These are phyloP conservation scores for Limonium bicolor DNA, from an alignment of 148 eudicot species.

Conservation along the genomic window DNA sequence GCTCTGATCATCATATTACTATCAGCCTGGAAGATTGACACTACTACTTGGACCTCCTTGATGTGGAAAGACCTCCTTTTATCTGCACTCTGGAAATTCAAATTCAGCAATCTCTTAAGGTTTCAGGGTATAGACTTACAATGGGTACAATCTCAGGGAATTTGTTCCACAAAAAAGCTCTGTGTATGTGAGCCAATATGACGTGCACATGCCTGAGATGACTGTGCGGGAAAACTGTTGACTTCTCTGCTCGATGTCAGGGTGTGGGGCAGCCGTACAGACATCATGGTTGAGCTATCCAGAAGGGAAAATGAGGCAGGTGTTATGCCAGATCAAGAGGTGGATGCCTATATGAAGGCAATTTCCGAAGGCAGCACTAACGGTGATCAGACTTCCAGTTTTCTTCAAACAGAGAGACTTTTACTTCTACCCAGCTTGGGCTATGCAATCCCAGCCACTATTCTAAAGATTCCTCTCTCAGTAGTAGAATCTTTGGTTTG, in stretches of 20 bases:
- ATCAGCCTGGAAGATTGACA: constrained; percentile 67
- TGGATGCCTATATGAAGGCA: constrained; percentile 83
- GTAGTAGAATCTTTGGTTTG: constrained; percentile 35
- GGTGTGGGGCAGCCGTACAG: constrained; percentile 70
- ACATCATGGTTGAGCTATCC: constrained; percentile 36
- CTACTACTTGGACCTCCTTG: constrained; percentile 81
- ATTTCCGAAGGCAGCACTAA: constrained; percentile 47
- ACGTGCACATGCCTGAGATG: constrained; percentile 62
- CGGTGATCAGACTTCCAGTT: constrained; percentile 48
- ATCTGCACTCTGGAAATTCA: constrained; percentile 63
- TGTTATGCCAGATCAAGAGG: constrained; percentile 62
- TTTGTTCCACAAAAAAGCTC: constrained; percentile 65
- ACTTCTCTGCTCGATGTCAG: constrained; percentile 70
- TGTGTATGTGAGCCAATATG: constrained; percentile 61
- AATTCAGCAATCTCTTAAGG: constrained; percentile 53
- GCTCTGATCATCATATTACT: no score
- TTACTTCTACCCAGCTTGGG: constrained; percentile 74
- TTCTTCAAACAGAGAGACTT: constrained; percentile 80
- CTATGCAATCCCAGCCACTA: constrained; percentile 62
- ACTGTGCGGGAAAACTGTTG: constrained; percentile 69
- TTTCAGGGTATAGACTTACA: constrained; percentile 53
- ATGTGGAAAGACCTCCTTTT: constrained; percentile 63
- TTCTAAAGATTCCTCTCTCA: constrained; percentile 61
- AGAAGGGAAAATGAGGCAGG: constrained; percentile 73
- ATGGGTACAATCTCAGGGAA: constrained; percentile 47